Base-by-base conservation (phyloP, 2,329 filamentous ascomycete genomes). In the Fusarium penzigii region DNA sequence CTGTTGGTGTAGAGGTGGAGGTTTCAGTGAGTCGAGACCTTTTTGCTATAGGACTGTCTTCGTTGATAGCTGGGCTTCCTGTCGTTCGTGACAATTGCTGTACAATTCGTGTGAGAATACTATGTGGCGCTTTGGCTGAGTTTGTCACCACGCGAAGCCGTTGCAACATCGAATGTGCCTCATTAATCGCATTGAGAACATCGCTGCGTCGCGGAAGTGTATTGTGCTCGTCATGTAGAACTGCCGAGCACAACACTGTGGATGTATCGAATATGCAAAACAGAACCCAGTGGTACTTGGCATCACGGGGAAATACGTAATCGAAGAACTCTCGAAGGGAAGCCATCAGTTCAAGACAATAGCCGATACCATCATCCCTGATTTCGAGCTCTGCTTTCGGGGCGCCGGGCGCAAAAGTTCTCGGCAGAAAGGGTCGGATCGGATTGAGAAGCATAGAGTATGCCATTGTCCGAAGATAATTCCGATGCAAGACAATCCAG, bases 201-300 rank as follows among this genome's bases (percentile, higher is more conserved):
- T 75, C 70, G 2, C 73, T 66, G 12, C 75, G 73, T 12, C 69
- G 70, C 5, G 73, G 71, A 3, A 81, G 65, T 12, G 63, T 68
- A 16, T 63, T 57, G 29, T 75, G 68, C n/a, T 67, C 61, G 51
- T 82, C 79, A 52, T 82, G 78, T 5, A 80, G 70, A 7, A 82
- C 67, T 3, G 78, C 75, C 1, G 78, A 81, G 65, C 77, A 81
- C 5, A 81, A 62, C 16, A 79, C 68, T 1, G 79, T 76, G 1
- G 78, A 73, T 0, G 76, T 78, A 53, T 82, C 78, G 43, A 82
- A 82, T 32, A 80, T 74, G 41, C 71, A 69, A 50, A 81, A 82
- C 0, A 78, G 66, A 6, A 78, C 73, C 46, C 78, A 72, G 55
- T 80, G 76, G 40, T 78, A 80, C 36, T 77, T 79, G 6, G 74